Percentiles rank a stretch among this genome's conserved stretches.
phyloP scores from a whole-genome alignment of 2,329 filamentous ascomycete species.

The Calonectria fujianensis region DNA sequence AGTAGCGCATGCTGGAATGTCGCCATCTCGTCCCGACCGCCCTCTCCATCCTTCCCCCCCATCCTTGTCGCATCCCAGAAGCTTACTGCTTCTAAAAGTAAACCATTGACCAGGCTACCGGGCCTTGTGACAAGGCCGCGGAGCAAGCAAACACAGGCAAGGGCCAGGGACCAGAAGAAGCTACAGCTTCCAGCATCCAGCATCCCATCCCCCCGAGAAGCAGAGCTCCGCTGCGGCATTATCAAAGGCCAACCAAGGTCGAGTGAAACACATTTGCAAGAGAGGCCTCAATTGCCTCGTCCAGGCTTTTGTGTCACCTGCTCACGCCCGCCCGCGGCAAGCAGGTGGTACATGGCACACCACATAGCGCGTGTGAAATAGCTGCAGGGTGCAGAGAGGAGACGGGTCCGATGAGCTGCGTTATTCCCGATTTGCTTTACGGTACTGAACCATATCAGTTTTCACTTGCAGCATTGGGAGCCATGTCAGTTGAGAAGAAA shows the following conservation, averaged over 20 bases:
- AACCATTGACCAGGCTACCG: constrained; percentile 20
- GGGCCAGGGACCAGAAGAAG: background rate
- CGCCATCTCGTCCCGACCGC: constrained; percentile 18
- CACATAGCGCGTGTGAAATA: background rate
- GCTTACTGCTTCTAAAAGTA: constrained; percentile 13
- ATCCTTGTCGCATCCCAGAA: constrained; percentile 15
- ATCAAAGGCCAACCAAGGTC: constrained; percentile 1
- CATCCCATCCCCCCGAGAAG: too few species aligned
- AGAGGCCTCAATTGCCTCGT: constrained; percentile 22
- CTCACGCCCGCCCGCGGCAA: background rate
- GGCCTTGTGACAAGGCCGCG: background rate
- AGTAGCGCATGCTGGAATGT: constrained; percentile 22
- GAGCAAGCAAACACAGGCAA: background rate
- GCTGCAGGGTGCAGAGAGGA: constrained; percentile 14
- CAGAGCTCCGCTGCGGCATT: constrained; percentile 10
- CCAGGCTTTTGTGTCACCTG: constrained; percentile 14
- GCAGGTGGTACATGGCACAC: constrained; percentile 11
- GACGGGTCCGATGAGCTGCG: background rate
- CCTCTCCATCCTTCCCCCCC: background rate
- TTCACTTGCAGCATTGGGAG: constrained; percentile 11
- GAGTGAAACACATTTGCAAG: constrained; percentile 23
- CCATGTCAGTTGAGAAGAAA: constrained; percentile 16
- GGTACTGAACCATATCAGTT: constrained; percentile 1
- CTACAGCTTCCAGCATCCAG: too few species aligned
- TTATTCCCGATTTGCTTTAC: constrained; percentile 23